These are phyloP conservation scores for Brettanomyces nanus DNA, from an alignment of 805 yeast genomes.

Conservation along the genomic window DNA sequence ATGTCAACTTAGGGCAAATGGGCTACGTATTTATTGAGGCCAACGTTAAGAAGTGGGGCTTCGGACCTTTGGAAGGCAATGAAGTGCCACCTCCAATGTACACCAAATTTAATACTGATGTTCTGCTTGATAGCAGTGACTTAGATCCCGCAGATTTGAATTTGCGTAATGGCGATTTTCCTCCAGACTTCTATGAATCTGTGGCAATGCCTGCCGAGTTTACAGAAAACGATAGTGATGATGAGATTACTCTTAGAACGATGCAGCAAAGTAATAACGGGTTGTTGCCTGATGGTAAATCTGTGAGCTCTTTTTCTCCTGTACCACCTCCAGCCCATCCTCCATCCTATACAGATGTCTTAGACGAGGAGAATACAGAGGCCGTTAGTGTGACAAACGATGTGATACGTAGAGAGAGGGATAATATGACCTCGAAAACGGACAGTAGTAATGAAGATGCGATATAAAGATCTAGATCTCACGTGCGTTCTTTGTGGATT, in stretches of 20 bases:
- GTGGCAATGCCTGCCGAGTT: slow-evolving; percentile 17
- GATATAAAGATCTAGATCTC: no score
- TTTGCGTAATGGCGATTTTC: slow-evolving; percentile 35
- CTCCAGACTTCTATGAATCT: slow-evolving; percentile 47
- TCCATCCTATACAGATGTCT: slow-evolving; percentile 12
- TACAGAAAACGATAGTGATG: slow-evolving; percentile 25
- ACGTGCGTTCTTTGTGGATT: no score
- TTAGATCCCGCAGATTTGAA: slow-evolving; percentile 40
- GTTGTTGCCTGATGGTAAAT: slow-evolving; percentile 7
- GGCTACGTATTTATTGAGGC: slow-evolving; percentile 91
- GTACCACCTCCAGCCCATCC: slow-evolving; percentile 6
- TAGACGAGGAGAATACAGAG: slow-evolving; percentile 10
- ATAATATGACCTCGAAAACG: no score
- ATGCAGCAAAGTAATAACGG: slow-evolving; percentile 13
- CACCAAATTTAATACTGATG: slow-evolving; percentile 69
- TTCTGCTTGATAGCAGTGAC: slow-evolving; percentile 58
- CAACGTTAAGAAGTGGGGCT: slow-evolving; percentile 92
- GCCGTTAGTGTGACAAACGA: slow-evolving; percentile 10
- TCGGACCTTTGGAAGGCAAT: slow-evolving; percentile 81
- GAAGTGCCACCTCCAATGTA: slow-evolving; percentile 94
- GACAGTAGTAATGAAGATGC: no score
- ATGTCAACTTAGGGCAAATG: slow-evolving; percentile 84
- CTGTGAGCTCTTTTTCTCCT: slow-evolving; percentile 6
- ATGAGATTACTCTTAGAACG: slow-evolving; percentile 23
- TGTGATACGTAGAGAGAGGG: slow-evolving; percentile 1